Base-by-base conservation (phyloP, 345 rosid species). In the Mercurialis annua region DNA sequence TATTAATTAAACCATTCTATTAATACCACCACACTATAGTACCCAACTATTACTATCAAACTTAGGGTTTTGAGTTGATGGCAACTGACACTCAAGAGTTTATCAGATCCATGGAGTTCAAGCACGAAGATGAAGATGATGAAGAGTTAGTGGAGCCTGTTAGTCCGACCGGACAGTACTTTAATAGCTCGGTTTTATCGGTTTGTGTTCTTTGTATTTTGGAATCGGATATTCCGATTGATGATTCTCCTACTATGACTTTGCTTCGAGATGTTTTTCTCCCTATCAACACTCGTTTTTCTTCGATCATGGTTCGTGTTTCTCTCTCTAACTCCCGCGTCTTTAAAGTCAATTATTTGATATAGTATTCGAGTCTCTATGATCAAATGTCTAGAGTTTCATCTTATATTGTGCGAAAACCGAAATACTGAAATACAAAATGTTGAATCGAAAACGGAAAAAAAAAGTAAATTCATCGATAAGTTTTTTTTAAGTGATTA, bases 211-310 rank as follows among this genome's bases (percentile, higher is more conserved):
- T 83, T 18, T 71, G 38, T 27, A 76, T 81, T 20, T 17, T 83
- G 29, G 87, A 83, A 67, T 23, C 20, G 0, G 74, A 76, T 68
- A 62, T 74, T 26, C 83, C 84, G 0, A 40, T 83, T 18, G 84
- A 81, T 64, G 80, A 81, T 10, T 64, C 63, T 0, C 64, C 18
- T 8, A 5, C 72, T 21, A 30, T 51, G 21, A 2, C 76, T 11
- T 44, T 81, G 54, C 71, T 83, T 51, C 52, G 50, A 27, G 46
- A 78, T 67, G 71, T 73, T 17, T 80, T 81, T 62, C 76, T 83
- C 34, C 80, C 81, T 6, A 76, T 83, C 72, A 78, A 62, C 38
- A 73, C 81, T 29, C 82, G 84, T 15, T 83, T 83, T 72, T 80
- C 84, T 50, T 78, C 84, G n/a, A 42, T 83, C 50, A 78, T 83